phyloP scores from a whole-genome alignment of 345 rosid genomes.

The Rhodamnia argentea region DNA sequence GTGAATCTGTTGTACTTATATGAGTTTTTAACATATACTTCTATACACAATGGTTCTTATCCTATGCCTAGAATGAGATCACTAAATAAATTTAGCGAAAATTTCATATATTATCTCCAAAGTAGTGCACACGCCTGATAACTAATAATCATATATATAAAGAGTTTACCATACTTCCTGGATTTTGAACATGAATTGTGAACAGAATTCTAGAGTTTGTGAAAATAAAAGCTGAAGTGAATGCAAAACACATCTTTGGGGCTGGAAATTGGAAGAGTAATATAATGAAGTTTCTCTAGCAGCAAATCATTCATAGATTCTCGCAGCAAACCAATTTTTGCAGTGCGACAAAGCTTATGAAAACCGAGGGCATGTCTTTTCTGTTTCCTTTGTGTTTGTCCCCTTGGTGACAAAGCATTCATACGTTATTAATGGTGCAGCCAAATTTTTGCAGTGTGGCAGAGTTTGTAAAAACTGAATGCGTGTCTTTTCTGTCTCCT shows the following conservation, averaged over 20 bases:
- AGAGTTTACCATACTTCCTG: neutral
- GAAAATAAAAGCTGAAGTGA: neutral
- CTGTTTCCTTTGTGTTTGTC: neutral
- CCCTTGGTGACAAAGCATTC: neutral
- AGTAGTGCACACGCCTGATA: neutral
- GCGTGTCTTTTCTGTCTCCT: neutral
- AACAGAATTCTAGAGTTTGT: neutral
- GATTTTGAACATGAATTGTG: neutral
- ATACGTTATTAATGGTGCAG: neutral
- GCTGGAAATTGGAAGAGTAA: neutral
- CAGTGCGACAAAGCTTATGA: neutral
- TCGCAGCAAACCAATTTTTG: neutral
- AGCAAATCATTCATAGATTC: neutral
- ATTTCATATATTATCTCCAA: neutral
- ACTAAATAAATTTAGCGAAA: neutral
- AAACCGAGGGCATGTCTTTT: neutral
- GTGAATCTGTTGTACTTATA: neutral
- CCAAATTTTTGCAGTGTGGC: neutral
- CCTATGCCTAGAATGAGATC: neutral
- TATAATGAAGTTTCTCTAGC: neutral
- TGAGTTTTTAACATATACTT: neutral
- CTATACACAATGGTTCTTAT: neutral
- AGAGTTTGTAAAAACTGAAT: neutral
- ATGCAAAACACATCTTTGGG: neutral
- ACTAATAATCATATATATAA: neutral